A percentile compares a stretch with the other conserved stretches of the same genome.
Evolutionary conservation across 768 basidiomycete species (phyloP).

Genomic region (Russula sp.): DNA sequence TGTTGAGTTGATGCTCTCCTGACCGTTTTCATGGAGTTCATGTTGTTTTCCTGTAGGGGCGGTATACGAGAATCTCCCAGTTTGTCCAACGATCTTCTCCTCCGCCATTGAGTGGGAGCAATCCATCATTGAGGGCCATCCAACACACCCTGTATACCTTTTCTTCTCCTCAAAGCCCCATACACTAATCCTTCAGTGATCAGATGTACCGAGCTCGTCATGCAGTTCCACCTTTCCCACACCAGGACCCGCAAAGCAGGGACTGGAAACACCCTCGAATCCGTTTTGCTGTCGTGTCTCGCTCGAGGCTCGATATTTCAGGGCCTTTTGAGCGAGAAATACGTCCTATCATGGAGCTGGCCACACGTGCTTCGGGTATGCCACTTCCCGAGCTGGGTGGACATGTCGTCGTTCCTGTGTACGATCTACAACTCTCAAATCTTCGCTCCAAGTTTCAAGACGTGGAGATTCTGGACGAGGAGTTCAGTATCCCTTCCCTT

Average conservation of each 20-base stretch:
- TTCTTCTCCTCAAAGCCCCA: background rate
- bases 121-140: conserved; percentile 50
- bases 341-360: conserved; percentile 29
- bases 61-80: conserved; percentile 36
- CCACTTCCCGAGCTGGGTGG: conserved; percentile 25
- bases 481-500: conserved; percentile 36
- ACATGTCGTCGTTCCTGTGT: conserved; percentile 41
- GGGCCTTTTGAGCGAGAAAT: conserved; percentile 39
- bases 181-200: conserved; percentile 5
- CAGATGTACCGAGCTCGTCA: conserved; percentile 52
- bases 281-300: conserved; percentile 39
- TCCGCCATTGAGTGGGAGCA: conserved; percentile 49
- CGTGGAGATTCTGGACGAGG: conserved; percentile 35
- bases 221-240: conserved; percentile 25
- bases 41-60: conserved; percentile 26
- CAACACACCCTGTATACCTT: conserved; percentile 45
- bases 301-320: conserved; percentile 32
- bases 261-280: conserved; percentile 51
- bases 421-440: conserved; percentile 45
- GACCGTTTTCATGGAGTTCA: background rate
- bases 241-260: conserved; percentile 10
- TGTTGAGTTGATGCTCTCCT: background rate
- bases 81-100: conserved; percentile 36
- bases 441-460: conserved; percentile 38
- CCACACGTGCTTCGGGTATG: conserved; percentile 28